phyloP scores from a whole-genome alignment of 352 stramenopile genomes.

The Globisporangium cylindrosporum region DNA sequence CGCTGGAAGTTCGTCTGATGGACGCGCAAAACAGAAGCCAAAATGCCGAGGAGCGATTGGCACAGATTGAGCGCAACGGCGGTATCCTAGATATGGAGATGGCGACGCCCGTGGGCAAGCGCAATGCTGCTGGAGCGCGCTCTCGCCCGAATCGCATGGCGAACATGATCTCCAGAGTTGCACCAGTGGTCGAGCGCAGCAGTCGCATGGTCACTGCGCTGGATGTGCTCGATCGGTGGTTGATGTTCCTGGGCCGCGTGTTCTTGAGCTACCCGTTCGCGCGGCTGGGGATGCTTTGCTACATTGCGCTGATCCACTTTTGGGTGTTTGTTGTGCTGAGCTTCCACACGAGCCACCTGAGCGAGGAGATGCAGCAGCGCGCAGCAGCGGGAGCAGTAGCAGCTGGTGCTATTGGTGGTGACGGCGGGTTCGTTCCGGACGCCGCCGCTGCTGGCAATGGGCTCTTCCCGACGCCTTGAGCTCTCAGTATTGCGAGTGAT shows the following conservation, averaged over 20 bases:
- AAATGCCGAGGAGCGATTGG: conserved; percentile 55
- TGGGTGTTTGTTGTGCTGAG: conserved; percentile 86
- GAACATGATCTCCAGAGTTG: conserved; percentile 57
- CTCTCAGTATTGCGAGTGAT: background rate
- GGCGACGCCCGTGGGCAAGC: conserved; percentile 43
- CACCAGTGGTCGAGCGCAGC: conserved; percentile 70
- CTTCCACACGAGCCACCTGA: conserved; percentile 86
- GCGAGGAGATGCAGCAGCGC: conserved; percentile 63
- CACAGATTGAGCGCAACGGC: conserved; percentile 63
- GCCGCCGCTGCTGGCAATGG: background rate
- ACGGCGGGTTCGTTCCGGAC: background rate
- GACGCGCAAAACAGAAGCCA: conserved; percentile 44
- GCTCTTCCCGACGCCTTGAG: conserved; percentile 15
- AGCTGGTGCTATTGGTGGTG: conserved; percentile 17
- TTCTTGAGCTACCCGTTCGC: conserved; percentile 76
- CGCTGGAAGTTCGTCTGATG: conserved; percentile 65
- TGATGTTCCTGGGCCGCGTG: conserved; percentile 75
- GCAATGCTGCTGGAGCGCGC: conserved; percentile 23
- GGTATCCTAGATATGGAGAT: conserved; percentile 69
- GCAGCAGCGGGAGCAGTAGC: conserved; percentile 21
- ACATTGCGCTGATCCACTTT: conserved; percentile 78
- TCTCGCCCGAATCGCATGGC: conserved; percentile 64
- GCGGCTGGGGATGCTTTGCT: conserved; percentile 68
- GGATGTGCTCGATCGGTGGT: conserved; percentile 67
- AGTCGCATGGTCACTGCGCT: conserved; percentile 57